Evolutionary conservation across 306 rosid genomes (phyloP), one percentile per base, ranked within the genome.

Genomic region (Dalbergia cultrata): DNA sequence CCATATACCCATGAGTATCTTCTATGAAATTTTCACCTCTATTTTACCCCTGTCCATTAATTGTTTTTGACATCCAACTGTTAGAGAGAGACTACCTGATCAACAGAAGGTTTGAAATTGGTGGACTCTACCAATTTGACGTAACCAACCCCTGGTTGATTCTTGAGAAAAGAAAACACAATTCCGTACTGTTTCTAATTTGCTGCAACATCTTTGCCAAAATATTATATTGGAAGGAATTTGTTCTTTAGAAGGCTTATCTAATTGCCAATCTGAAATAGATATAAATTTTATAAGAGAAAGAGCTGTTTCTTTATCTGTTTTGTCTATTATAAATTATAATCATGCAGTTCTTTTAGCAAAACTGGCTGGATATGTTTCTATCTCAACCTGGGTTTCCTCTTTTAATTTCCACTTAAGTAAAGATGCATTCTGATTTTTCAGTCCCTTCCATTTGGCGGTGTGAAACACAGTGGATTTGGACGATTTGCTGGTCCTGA

Each of bases 371-470:
- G 67, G 75, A 72, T 71, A 63, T 43, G 22, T 33, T 43, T n/a
- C 43, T 37, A n/a, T 50, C 11, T 74, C 70, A 43, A 43, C 78
- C 68, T 56, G 19, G 41, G 44, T 45, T 19, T 12, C 66, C 21
- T 70, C 61, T 78, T 54, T 73, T 72, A 18, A 73, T 85, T 62
- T 80, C 80, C 11, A 66, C 78, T 82, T 47, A 83, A 53, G 7
- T 64, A 47, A 84, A 62, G 47, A 60, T 70, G 75, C 78, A 63
- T 76, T 63, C 16, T 84, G 69, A 61, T 80, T 85, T 86, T 89
- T 50, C 90, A 95, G 99, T 93, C 99, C 81, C 87, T 95, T 72
- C 99, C 99, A 60, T 95, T 91, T 82, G 99, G 99, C 35, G 99
- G 98, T 0, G 93, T 93, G 56, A 95, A 95, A 85, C 87, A 92